phyloP scores from a whole-genome alignment of 1,284 basidiomycete species.

The Leccinum fallax region DNA sequence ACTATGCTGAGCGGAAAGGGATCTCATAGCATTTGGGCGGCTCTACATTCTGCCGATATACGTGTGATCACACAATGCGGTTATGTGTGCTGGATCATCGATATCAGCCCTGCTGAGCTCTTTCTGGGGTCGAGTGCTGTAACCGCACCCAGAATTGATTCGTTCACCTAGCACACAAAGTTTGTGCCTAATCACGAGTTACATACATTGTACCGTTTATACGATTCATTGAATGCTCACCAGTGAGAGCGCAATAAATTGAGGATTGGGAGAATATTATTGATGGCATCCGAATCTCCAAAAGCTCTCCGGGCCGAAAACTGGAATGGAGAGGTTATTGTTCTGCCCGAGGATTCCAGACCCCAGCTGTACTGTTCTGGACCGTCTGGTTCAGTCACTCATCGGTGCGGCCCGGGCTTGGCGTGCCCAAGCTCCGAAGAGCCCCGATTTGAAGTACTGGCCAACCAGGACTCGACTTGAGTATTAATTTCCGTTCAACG shows the following conservation, averaged over 20 bases:
- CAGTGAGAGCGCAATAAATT: neutral
- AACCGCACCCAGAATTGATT: neutral
- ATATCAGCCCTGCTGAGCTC: neutral
- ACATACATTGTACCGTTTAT: neutral
- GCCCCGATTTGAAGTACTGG: neutral
- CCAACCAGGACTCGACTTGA: neutral
- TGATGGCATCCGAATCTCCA: neutral
- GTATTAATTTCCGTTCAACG: neutral
- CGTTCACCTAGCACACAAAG: neutral
- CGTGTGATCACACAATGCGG: neutral
- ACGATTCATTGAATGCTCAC: neutral
- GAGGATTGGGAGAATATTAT: neutral
- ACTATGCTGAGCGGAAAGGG: constrained; percentile 18
- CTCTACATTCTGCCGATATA: neutral
- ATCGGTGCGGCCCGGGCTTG: neutral
- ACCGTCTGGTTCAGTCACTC: neutral
- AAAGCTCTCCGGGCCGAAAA: neutral
- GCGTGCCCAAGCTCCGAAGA: neutral
- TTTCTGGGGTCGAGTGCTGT: neutral
- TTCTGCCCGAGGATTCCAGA: neutral
- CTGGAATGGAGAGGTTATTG: neutral
- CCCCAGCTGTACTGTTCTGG: neutral
- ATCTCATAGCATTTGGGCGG: too few relatives aligned
- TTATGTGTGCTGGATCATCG: neutral
- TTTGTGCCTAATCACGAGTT: neutral